Base-by-base conservation (phyloP, 768 basidiomycete species). In the Suillus ampliporus region DNA sequence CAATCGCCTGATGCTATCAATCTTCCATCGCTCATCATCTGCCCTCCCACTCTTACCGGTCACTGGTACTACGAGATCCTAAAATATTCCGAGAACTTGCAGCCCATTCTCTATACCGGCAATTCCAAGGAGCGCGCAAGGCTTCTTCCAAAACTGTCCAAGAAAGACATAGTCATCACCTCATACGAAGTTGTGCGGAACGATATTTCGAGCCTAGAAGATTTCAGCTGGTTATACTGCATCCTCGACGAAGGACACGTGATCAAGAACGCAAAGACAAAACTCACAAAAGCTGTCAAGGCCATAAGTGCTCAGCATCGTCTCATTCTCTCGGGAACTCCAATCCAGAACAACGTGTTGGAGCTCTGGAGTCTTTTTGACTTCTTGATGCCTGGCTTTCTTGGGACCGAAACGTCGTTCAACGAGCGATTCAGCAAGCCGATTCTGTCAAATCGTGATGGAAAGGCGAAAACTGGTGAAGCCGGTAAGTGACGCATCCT, bases 331-430 rank as follows among this genome's bases (percentile, higher is more conserved):
- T 97, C 95, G 0, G 97, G 97, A 41, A 99, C 97, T 7, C 97
- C 97, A 0, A 99, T 99, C 62, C 97, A 99, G 78, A 99, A 99
- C 74, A 99, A 99, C 72, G 95, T 99, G 2, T 81, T 99, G 54
- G 97, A 99, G 73, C 80, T 99, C 2, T 99, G 97, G 97, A 97
- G 94, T 76, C 79, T 99, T 48, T 99, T 99, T 75, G 97, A 99
- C 77, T 99, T 99, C 79, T 79, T 99, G 67, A 99, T 99, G 97
- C 97, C 97, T 17, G 97, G 97, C 4, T 99, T 99, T 79, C 80
- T 99, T 57, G 97, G 97, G n/a, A 95, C 91, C 14, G 97, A 99
- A 75, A 76, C 89, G 15, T 90, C 89, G 2, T 99, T 99, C 81
- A 97, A 94, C 69, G 95, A 99, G 61, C 86, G 94, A 35, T 99